A percentile compares a stretch with the other conserved stretches of the same genome.
Conservation (phyloP, 2,329 filamentous ascomycete species). For the Alternaria viburni region DNA sequence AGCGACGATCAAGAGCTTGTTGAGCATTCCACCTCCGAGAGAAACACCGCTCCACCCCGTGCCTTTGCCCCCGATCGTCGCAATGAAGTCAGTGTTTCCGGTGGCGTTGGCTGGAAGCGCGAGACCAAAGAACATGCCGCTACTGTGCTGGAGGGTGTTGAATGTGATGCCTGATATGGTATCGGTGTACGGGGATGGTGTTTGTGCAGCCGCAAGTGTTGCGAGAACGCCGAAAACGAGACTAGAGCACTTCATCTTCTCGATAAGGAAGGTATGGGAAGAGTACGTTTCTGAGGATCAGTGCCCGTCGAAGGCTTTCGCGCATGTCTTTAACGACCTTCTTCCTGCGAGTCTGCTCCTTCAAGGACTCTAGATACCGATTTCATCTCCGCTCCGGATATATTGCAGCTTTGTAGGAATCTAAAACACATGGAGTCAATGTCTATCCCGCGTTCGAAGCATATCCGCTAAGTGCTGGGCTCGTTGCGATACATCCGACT, state of each 20-base stretch:
- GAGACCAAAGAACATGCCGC: neutral
- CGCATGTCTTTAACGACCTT: neutral
- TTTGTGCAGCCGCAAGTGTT: neutral
- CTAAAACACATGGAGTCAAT: neutral
- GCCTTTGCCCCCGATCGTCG: neutral
- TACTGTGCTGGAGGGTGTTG: neutral
- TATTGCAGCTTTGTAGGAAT: neutral
- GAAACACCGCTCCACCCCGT: neutral
- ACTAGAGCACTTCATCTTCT: neutral
- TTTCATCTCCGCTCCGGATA: neutral
- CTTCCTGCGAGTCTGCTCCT: neutral
- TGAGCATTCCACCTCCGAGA: neutral
- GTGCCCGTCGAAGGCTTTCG: neutral
- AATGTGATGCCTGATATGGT: neutral
- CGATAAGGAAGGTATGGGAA: neutral
- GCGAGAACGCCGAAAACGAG: neutral
- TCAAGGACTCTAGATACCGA: neutral
- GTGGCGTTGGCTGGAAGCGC: neutral
- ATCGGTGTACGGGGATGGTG: neutral
- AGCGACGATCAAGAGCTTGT: neutral
- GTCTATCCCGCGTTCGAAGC: neutral
- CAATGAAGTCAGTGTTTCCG: neutral
- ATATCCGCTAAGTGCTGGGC: neutral
- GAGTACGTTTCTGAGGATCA: neutral
- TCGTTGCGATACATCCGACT: neutral